Conservation (phyloP, 306 rosid species). For the Citrullus colocynthis region DNA sequence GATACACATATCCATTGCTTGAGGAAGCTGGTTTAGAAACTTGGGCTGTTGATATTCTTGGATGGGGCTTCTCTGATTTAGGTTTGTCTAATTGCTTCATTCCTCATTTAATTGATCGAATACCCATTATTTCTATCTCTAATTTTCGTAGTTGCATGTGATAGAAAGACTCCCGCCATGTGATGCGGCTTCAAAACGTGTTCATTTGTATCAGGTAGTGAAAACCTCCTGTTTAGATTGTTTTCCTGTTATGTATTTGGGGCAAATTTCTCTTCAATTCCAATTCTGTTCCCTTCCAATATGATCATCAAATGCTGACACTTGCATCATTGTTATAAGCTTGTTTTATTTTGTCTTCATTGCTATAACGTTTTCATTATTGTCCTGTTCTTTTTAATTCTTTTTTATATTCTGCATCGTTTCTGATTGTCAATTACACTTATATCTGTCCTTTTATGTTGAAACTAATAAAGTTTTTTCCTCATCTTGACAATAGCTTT, state of each 20-base stretch:
- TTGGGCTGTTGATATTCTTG: slow-evolving; percentile 95
- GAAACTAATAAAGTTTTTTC: slow-evolving; percentile 6
- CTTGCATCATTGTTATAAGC: not conserved
- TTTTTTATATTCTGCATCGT: not conserved
- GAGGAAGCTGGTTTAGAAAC: slow-evolving; percentile 77
- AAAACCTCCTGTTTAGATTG: not conserved
- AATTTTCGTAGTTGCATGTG: slow-evolving; percentile 8
- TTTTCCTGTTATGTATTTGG: not conserved
- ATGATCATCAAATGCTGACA: not conserved
- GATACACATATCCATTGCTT: slow-evolving; percentile 68
- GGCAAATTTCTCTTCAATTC: not conserved
- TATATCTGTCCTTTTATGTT: not conserved
- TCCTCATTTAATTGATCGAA: not conserved
- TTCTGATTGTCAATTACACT: not conserved
- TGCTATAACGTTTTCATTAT: not conserved
- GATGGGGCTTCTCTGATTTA: slow-evolving; percentile 98
- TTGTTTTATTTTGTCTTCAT: not conserved
- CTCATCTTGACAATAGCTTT: slow-evolving; percentile 41
- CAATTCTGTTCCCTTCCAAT: not conserved
- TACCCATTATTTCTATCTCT: not conserved
- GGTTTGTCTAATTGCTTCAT: slow-evolving; percentile 32
- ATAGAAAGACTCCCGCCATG: slow-evolving; percentile 69
- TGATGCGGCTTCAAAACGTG: slow-evolving; percentile 62
- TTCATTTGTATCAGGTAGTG: slow-evolving; percentile 71
- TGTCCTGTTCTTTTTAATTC: not conserved